Conservation (phyloP, 73 alveolate species). For the Breviolum minutum region DNA sequence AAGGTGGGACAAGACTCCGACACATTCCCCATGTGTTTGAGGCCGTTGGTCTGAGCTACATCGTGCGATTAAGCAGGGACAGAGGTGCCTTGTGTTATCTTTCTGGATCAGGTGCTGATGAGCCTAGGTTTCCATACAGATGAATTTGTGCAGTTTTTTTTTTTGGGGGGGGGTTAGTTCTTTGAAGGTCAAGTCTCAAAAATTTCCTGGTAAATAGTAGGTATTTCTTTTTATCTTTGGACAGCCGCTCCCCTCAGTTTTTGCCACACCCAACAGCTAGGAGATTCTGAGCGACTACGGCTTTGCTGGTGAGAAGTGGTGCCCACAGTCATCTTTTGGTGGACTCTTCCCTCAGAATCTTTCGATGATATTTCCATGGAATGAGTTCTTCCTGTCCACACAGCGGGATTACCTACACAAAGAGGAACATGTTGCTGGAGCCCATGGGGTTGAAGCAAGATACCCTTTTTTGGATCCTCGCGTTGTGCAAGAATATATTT, state of each 20-base stretch:
- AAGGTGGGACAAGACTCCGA: no score
- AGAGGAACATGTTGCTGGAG: constrained; percentile 86
- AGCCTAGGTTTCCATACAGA: background rate
- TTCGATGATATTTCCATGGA: constrained; percentile 70
- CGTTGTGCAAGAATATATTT: constrained; percentile 88
- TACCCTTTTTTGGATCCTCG: constrained; percentile 79
- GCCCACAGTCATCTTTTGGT: constrained; percentile 67
- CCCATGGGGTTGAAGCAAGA: constrained; percentile 91
- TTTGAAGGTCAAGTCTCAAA: no score
- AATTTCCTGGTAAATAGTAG: background rate
- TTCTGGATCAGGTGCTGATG: constrained; percentile 78
- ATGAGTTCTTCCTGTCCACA: constrained; percentile 76
- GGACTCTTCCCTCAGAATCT: constrained; percentile 54
- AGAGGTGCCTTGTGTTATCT: constrained; percentile 85
- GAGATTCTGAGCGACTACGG: constrained; percentile 84
- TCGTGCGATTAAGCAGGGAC: constrained; percentile 81
- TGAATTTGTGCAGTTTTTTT: background rate
- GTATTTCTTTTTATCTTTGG: background rate
- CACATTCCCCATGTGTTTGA: no score
- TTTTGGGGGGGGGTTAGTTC: background rate
- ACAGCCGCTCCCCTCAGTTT: background rate
- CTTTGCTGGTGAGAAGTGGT: constrained; percentile 83
- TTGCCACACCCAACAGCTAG: background rate
- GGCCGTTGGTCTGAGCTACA: constrained; percentile 86
- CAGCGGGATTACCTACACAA: constrained; percentile 93